Base-by-base conservation (phyloP, 108 stramenopile genomes). In the Chaetoceros muelleri region DNA sequence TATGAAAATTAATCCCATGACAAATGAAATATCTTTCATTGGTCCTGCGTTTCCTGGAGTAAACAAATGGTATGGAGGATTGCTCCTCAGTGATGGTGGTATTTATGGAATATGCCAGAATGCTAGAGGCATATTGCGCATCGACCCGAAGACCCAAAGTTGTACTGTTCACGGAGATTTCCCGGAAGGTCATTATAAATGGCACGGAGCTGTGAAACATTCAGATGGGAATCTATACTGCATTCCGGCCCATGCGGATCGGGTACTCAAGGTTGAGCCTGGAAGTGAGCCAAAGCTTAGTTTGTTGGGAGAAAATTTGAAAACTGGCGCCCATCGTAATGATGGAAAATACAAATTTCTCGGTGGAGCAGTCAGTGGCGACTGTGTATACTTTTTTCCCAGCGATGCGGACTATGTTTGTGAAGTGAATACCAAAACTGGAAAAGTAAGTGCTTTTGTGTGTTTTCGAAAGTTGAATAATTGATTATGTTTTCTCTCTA, bases 61-160 rank as follows among this genome's bases (percentile, higher is more conserved):
- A 29, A 84, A 81, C 69, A 95, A 92, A 59, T 95, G 90, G 90
- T 90, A 94, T 51, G 94, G 94, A 16, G 94, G 88, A 2, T 63
- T 89, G 25, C 58, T 83, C 1, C 28, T 30, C 3, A 60, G 58
- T 10, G 88, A 82, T 63, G 88, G 83, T 17, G 81, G 75, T 31
- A 88, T 95, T 53, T 95, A 92, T 66, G 80, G 82, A 13, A 74
- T 92, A 47, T 83, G 85, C 20, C 90, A 95, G 57, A 86, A 85
- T 28, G 74, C 76, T 1, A 53, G 30, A 28, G 61, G 70, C 0
- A 61, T 84, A 1, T 28, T 84, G 28, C 54, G 75, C n/a, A 80
- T 84, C 28, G 72, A 78, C 63, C 79, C 82, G 30, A 61, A 61
- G 22, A 73, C 81, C 16, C 56, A 62, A 3, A 52, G 60, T 22